Evolutionary conservation across 495 filamentous ascomycete genomes (phyloP).

Genomic region (Aspergillus bertholletiae): DNA sequence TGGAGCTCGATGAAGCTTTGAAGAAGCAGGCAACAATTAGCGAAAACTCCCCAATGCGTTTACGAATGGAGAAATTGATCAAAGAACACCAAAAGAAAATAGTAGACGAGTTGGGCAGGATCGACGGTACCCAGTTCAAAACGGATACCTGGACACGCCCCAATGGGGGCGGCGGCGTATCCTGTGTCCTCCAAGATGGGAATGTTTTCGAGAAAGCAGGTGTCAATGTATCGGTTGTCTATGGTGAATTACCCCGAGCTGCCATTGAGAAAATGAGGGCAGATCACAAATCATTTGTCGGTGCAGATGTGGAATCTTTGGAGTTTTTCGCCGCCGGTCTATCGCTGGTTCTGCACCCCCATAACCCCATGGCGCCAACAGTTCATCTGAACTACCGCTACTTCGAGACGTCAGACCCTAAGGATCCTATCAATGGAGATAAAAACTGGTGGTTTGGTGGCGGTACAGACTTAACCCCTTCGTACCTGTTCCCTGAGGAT

Average conservation of each 20-base stretch:
- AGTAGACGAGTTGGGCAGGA: slow-evolving; percentile 69
- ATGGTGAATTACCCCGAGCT: slow-evolving; percentile 82
- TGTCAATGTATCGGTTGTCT: slow-evolving; percentile 91
- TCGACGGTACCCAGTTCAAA: slow-evolving; percentile 79
- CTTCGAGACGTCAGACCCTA: slow-evolving; percentile 78
- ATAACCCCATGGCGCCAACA: slow-evolving; percentile 94
- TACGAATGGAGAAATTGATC: slow-evolving; percentile 95
- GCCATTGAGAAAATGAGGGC: slow-evolving; percentile 92
- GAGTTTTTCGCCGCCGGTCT: slow-evolving; percentile 94
- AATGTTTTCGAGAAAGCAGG: slow-evolving; percentile 98
- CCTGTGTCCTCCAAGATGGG: slow-evolving; percentile 91
- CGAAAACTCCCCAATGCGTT: slow-evolving; percentile 84
- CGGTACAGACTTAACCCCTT: slow-evolving; percentile 88
- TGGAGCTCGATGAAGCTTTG: slow-evolving; percentile 42
- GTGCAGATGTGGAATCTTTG: slow-evolving; percentile 69
- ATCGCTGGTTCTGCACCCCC: slow-evolving; percentile 86
- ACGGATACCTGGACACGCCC: slow-evolving; percentile 85
- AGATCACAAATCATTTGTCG: slow-evolving; percentile 84
- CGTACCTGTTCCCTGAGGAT: slow-evolving; percentile 95
- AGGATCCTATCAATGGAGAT: slow-evolving; percentile 62
- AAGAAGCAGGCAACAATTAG: slow-evolving; percentile 40
- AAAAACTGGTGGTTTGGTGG: slow-evolving; percentile 96
- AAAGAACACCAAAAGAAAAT: slow-evolving; percentile 88
- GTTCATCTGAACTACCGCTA: slow-evolving; percentile 99
- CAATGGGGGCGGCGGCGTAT: slow-evolving; percentile 80